A percentile compares a stretch with the other conserved stretches of the same genome.
These are phyloP conservation scores for Mediolabrus comicus DNA, from an alignment of 108 stramenopile genomes.

Conservation along the genomic window DNA sequence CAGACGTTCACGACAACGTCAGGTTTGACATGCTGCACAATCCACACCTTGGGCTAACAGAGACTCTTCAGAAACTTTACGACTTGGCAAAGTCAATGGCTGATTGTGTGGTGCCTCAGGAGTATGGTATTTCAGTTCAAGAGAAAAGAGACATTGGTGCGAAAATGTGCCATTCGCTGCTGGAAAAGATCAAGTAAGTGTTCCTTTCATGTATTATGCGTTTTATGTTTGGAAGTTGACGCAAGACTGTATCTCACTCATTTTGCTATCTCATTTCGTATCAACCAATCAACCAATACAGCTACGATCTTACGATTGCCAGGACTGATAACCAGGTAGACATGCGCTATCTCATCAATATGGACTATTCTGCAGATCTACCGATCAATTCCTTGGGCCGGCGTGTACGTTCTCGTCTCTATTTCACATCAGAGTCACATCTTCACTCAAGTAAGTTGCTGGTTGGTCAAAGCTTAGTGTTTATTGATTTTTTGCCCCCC, in stretches of 20 bases:
- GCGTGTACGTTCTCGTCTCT: slow-evolving; percentile 95
- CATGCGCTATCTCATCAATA: slow-evolving; percentile 94
- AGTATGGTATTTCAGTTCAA: slow-evolving; percentile 89
- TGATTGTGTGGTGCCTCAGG: slow-evolving; percentile 95
- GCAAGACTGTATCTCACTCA: not conserved
- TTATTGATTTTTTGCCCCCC: not conserved
- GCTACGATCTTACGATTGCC: slow-evolving; percentile 84
- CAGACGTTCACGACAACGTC: slow-evolving; percentile 90
- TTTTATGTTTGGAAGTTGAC: too few relatives aligned
- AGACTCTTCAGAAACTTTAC: slow-evolving; percentile 85
- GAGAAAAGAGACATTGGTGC: slow-evolving; percentile 88
- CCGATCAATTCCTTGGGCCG: slow-evolving; percentile 95
- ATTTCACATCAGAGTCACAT: slow-evolving; percentile 97
- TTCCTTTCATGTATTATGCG: not conserved
- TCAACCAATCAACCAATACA: not conserved
- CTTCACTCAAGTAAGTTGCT: slow-evolving; percentile 57
- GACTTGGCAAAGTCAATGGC: slow-evolving; percentile 89
- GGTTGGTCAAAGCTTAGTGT: not conserved
- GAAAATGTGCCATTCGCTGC: slow-evolving; percentile 88
- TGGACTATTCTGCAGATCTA: slow-evolving; percentile 88
- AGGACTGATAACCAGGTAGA: slow-evolving; percentile 87
- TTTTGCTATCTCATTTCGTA: not conserved
- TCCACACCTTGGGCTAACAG: slow-evolving; percentile 78
- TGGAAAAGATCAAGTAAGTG: slow-evolving; percentile 92
- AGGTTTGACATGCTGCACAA: slow-evolving; percentile 88